Conservation (phyloP, 2,329 filamentous ascomycete species). For the Sclerotinia trifoliorum region DNA sequence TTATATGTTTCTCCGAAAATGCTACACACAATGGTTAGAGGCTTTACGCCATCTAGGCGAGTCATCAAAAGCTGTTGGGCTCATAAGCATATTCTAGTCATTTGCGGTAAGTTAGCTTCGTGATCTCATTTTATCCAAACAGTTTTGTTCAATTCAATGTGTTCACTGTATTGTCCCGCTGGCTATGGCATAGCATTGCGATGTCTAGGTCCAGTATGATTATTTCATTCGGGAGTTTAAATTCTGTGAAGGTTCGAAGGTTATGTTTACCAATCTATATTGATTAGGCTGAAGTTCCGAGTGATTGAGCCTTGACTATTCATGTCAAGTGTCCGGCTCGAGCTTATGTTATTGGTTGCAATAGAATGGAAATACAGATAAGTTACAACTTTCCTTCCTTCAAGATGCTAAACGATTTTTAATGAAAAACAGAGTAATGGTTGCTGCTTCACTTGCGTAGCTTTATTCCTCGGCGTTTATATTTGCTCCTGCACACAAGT, state of each 20-base stretch:
- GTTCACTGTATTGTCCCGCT: background rate
- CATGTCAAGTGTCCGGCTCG: background rate
- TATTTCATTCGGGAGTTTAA: background rate
- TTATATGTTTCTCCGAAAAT: constrained; percentile 36
- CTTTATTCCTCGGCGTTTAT: constrained; percentile 39
- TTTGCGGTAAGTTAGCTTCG: background rate
- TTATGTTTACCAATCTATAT: background rate
- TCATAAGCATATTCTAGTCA: background rate
- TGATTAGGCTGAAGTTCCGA: background rate
- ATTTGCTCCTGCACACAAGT: constrained; percentile 31
- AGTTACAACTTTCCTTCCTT: background rate
- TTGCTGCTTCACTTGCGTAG: constrained; percentile 38
- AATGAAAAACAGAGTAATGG: background rate
- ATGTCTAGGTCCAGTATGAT: background rate
- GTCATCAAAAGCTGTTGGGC: background rate
- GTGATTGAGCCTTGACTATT: background rate
- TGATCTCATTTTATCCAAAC: background rate
- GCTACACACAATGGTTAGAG: constrained; percentile 42
- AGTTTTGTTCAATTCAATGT: background rate
- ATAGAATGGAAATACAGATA: background rate
- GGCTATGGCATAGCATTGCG: background rate
- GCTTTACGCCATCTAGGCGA: constrained; percentile 23
- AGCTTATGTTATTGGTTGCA: background rate
- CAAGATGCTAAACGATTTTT: constrained; percentile 15
- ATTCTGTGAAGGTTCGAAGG: background rate